Conservation (phyloP, 2,329 filamentous ascomycete species). For the Mycosphaerella sp. region DNA sequence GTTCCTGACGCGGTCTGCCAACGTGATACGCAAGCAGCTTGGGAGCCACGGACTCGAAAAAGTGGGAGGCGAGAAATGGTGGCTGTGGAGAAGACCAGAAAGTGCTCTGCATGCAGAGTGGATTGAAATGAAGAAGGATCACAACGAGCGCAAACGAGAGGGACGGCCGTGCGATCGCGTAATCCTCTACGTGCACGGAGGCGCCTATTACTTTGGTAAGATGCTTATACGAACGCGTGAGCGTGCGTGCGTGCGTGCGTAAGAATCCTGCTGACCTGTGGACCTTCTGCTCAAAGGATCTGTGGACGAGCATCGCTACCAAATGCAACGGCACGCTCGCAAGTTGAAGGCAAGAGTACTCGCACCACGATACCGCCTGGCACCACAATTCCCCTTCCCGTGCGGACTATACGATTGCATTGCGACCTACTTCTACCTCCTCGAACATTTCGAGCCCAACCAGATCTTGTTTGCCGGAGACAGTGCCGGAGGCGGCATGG, state of each 20-base stretch:
- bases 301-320: constrained; percentile 94
- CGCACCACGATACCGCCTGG: constrained; percentile 75
- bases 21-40: constrained; percentile 64
- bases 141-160: constrained; percentile 58
- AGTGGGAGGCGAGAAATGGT: constrained; percentile 79
- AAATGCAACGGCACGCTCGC: constrained; percentile 90
- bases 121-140: constrained; percentile 90
- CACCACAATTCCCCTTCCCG: constrained; percentile 93
- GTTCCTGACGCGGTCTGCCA: constrained; percentile 61
- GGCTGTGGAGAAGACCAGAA: constrained; percentile 73
- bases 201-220: constrained; percentile 78
- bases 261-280: neutral
- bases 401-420: constrained; percentile 87
- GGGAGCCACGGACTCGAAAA: constrained; percentile 66
- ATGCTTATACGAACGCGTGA: neutral
- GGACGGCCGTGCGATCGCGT: constrained; percentile 60
- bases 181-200: constrained; percentile 92
- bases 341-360: constrained; percentile 88
- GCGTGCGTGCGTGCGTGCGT: neutral
- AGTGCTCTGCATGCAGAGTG: constrained; percentile 73
- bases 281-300: constrained; percentile 47
- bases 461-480: constrained; percentile 87
- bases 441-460: constrained; percentile 67
- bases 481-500: constrained; percentile 89
- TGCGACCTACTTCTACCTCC: constrained; percentile 76